phyloP scores from a whole-genome alignment of 139 green algal species.

The Asterochloris sp. region DNA sequence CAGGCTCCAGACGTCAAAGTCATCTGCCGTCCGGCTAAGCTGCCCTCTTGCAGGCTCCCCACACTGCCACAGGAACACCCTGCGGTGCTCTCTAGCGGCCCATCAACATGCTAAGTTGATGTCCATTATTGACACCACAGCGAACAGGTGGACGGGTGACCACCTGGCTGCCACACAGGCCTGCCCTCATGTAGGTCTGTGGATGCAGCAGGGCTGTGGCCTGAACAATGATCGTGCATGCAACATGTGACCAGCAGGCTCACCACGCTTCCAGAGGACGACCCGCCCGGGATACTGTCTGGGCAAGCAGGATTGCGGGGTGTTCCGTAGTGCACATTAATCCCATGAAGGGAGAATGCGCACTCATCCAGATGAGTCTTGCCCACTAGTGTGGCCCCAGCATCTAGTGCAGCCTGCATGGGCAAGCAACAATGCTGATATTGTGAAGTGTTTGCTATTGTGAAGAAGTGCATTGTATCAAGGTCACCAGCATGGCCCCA shows the following conservation, averaged over 20 bases:
- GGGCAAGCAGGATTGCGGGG: slow-evolving; percentile 81
- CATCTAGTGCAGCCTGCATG: slow-evolving; percentile 62
- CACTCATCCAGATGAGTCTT: slow-evolving; percentile 95
- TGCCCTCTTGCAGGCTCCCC: too few relatives aligned
- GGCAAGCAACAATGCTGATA: not conserved
- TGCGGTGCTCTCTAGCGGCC: too few relatives aligned
- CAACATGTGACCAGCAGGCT: slow-evolving; percentile 3
- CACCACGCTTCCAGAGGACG: slow-evolving; percentile 86
- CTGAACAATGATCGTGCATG: too few relatives aligned
- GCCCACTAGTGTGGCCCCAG: slow-evolving; percentile 64
- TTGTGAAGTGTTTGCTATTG: too few relatives aligned
- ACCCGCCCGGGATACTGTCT: slow-evolving; percentile 82
- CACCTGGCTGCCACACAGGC: not conserved
- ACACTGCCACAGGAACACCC: too few relatives aligned
- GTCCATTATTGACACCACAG: not conserved
- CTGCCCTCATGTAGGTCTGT: not conserved
- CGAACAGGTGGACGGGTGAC: too few relatives aligned
- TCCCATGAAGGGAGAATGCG: slow-evolving; percentile 55
- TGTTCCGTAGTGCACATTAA: slow-evolving; percentile 90
- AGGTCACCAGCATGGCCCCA: too few relatives aligned
- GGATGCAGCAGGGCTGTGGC: not conserved
- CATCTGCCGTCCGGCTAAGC: too few relatives aligned
- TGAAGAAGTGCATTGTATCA: too few relatives aligned
- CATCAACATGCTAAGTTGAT: too few relatives aligned
- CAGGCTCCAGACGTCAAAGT: too few relatives aligned